Evolutionary conservation across 177 flowering plant species (phyloP), one percentile per base, ranked within the genome.

Genomic region (Vitis hybrid): DNA sequence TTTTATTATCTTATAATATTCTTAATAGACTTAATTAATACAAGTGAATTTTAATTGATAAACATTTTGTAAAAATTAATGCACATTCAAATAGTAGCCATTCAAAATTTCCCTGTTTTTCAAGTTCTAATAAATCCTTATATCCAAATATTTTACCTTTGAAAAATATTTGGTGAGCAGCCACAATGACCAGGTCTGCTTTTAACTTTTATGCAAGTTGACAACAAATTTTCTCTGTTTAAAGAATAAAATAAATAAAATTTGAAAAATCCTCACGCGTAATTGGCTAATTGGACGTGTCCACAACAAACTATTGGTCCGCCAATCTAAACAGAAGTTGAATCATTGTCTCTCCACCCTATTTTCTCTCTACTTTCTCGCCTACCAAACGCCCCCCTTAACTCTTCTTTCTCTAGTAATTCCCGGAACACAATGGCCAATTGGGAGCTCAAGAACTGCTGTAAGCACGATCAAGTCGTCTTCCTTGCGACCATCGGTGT

Each of bases 361-460:
- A 18, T 26, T 19, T 2, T 32, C 54, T 49, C 8, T 19, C 11
- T 23, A 11, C 39, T 57, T 59, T 68, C 64, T 48, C 45, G 8
- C 32, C 39, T 14, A 18, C 60, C 72, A 56, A 66, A 66, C 68
- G n/a, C 60, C 60, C 34, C 30, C 30, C 4, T 18, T 39, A 7
- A 7, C 45, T 39, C 45, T 39, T 39, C 45, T 39, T 39, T 39
- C 45, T 39, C 45, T 39, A 7, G 30, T 39, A 17, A n/a, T 45
- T 32, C 18, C 3, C 4, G 17, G 39, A 17, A 63, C 7, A 68
- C n/a, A 39, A 67, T 73, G 75, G 80, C 87, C 57, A 87, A 92
- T 60, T 92, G 97, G 97, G 97, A 90, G 75, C 84, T 92, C 23
- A 83, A 77, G 80, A 73, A 76, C 63, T 92, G 97, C 74, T 92